A percentile compares a stretch with the other conserved stretches of the same genome.
phyloP scores from a whole-genome alignment of 306 rosid genomes.

The Sicyos edulis region DNA sequence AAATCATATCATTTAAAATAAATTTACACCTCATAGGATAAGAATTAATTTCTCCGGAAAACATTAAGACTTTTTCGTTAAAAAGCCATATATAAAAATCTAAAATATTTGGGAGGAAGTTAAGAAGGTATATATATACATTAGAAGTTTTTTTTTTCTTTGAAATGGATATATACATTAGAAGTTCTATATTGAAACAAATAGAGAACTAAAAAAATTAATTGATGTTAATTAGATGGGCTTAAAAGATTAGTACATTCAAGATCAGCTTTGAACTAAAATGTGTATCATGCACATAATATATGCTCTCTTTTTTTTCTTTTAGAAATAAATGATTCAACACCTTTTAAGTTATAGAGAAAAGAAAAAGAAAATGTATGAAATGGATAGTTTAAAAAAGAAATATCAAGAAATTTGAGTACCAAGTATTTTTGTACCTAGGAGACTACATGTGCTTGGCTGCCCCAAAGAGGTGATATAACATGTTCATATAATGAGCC shows the following conservation, averaged over 20 bases:
- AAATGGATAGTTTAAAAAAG: neutral
- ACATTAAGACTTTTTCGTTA: too few relatives aligned
- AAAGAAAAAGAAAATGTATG: neutral
- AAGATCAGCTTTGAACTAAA: neutral
- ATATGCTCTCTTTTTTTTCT: too few relatives aligned
- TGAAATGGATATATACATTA: too few relatives aligned
- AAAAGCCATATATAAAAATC: too few relatives aligned
- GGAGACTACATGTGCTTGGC: conserved; percentile 8
- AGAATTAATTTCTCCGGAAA: too few relatives aligned
- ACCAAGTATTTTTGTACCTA: conserved; percentile 11
- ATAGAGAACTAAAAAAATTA: neutral
- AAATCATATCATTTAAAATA: too few relatives aligned
- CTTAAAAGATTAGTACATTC: neutral
- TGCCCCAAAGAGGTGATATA: conserved; percentile 6
- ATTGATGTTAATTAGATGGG: neutral
- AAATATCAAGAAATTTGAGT: neutral
- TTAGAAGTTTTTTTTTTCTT: too few relatives aligned
- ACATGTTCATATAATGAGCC: conserved; percentile 12
- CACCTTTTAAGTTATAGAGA: neutral
- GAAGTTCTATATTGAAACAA: neutral
- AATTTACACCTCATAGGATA: too few relatives aligned
- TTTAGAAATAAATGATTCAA: too few relatives aligned
- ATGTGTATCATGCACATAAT: too few relatives aligned
- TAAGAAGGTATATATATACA: too few relatives aligned
- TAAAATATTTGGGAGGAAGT: too few relatives aligned